phyloP scores from a whole-genome alignment of 768 basidiomycete genomes.

The Termitomyces sp. region DNA sequence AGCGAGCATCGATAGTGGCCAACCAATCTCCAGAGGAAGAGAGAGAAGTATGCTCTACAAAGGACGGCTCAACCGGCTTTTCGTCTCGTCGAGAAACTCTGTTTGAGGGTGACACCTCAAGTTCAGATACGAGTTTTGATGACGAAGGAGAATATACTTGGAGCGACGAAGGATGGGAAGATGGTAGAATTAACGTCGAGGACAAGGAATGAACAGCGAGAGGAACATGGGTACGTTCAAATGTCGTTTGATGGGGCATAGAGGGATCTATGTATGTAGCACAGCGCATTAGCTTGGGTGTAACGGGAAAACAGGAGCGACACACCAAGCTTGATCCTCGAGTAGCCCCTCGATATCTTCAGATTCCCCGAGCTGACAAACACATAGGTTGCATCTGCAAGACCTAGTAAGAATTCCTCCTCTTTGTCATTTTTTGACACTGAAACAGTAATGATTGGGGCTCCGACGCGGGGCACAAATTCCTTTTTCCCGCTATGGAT shows the following conservation, averaged over 20 bases:
- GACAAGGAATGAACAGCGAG: slow-evolving; percentile 75
- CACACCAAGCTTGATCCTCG: slow-evolving; percentile 75
- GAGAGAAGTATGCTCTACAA: slow-evolving; percentile 68
- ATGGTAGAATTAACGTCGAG: slow-evolving; percentile 80
- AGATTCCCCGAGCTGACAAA: slow-evolving; percentile 73
- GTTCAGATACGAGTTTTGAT: slow-evolving; percentile 73
- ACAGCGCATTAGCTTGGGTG: neutral
- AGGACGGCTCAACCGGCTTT: slow-evolving; percentile 67
- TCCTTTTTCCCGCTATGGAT: slow-evolving; percentile 85
- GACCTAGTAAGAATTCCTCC: slow-evolving; percentile 84
- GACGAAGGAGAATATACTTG: slow-evolving; percentile 81
- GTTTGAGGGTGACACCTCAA: slow-evolving; percentile 94
- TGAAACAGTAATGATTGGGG: slow-evolving; percentile 73
- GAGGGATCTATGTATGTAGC: slow-evolving; percentile 27
- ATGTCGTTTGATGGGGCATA: slow-evolving; percentile 29
- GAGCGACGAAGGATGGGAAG: slow-evolving; percentile 93
- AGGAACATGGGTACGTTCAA: slow-evolving; percentile 47
- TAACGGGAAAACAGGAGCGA: neutral
- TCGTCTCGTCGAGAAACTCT: slow-evolving; percentile 82
- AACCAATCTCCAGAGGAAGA: slow-evolving; percentile 82
- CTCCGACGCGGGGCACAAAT: slow-evolving; percentile 89
- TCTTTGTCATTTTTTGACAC: slow-evolving; percentile 49
- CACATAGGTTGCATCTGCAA: slow-evolving; percentile 77
- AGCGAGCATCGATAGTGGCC: slow-evolving; percentile 82
- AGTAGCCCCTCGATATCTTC: slow-evolving; percentile 67